Evolutionary conservation across 179 eudicot genomes (phyloP), one percentile per base, ranked within the genome.

Genomic region (Silene vulgaris): DNA sequence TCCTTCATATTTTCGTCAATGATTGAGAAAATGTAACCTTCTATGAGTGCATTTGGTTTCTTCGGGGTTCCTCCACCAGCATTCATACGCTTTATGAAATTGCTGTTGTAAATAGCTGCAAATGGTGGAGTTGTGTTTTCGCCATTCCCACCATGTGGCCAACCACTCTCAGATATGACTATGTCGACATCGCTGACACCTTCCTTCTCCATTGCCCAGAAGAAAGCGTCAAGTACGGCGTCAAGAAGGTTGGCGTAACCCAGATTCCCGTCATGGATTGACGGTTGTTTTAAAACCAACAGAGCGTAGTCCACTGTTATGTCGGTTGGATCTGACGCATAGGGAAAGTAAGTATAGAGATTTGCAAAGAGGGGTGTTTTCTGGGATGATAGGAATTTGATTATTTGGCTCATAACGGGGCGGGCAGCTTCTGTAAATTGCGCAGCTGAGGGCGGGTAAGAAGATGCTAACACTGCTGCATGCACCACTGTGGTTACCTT

Each of bases 141-240:
- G 2, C 82, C 82, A 37, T 87, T 80, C 59, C 88, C 89, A 11
- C 54, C 87, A 29, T 80, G 78, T 2, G 88, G 87, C 88, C 87
- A 87, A 32, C 88, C 86, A 19, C 68, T 84, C 74, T 87, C 88
- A 0, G 87, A 80, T 20, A 85, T 78, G 5, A 76, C 54, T 35
- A 87, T 57, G 20, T 75, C 68, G 56, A 84, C 84, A 21, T 82
- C 29, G 0, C 5, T 21, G 7, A 74, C 76, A 0, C 88, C 83
- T 19, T 19, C 74, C 45, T 75, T 87, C 78, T 82, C 86, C 80
- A 84, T 78, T 1, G 90, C 90, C 70, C 29, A 80, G 56, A 43
- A 77, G 56, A 78, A 79, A 7, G 82, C 76, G 50, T 87, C 90
- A 1, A 77, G 69, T 67, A 81, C 78, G 54, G 88, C 88, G 26